Evolutionary conservation across 2,329 filamentous ascomycete species (phyloP), one percentile per base, ranked within the genome.

Genomic region (Aspergillus viridinutans): DNA sequence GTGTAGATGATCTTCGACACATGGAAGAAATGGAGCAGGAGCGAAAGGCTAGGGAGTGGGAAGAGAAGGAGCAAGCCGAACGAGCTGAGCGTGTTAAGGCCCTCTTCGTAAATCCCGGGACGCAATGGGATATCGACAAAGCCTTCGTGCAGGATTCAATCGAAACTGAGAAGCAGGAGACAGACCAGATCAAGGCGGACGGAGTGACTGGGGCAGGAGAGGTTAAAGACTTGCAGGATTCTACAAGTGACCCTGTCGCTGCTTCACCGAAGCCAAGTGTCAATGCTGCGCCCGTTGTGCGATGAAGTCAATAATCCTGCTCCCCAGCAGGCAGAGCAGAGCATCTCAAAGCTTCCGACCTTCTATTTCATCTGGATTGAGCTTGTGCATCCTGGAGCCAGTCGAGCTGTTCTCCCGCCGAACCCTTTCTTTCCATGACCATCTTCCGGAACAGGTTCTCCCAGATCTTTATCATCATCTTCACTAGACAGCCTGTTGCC

Each of bases 21-120:
- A 99, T 99, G 94, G 93, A 92, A 79, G 92, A 97, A 76, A 97
- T 97, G 93, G 93, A 97, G 71, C 82, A 87, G 62, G 92, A 97
- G 72, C 86, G 89, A 55, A 82, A 90, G 61, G 86, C 85, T 26
- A 88, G 87, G 50, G 93, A 97, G 73, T 83, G 85, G 29, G 91
- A 94, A 72, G 90, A 95, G 69, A 83, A 85, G 64, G 85, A 88
- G 59, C 87, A 88, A 69, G 83, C 84, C 25, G 88, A 91, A 59
- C 85, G 86, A 55, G 80, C 87, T 64, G 87, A 90, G 70, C 90
- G 90, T 76, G 85, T 94, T 59, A 89, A 93, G 67, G 86, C 90
- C 54, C 82, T 89, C 50, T 97, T 95, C 70, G 85, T 88, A 52
- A 88, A 93, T 61, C 79, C 88, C 28, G 87, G 84, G 60, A 81